These are phyloP conservation scores for Aspergillus uvarum DNA, from an alignment of 2,329 filamentous ascomycete species.

Conservation along the genomic window DNA sequence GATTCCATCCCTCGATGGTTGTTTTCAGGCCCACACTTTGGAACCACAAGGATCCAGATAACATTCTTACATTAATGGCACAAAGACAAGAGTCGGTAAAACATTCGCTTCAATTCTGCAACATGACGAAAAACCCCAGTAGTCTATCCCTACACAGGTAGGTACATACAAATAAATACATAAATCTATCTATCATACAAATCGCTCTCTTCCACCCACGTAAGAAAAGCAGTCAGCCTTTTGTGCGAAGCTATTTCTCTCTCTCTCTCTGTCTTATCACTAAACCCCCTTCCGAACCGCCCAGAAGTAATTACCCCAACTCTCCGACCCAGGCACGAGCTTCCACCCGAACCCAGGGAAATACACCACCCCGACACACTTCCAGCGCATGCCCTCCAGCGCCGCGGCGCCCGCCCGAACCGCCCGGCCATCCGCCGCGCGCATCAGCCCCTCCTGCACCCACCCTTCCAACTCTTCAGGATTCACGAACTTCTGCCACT, in stretches of 20 bases:
- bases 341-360: conserved; percentile 89
- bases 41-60: too few species aligned
- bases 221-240: too few species aligned
- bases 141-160: too few species aligned
- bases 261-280: too few species aligned
- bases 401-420: conserved; percentile 25
- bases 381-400: conserved; percentile 54
- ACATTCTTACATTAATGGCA: too few species aligned
- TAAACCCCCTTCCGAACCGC: conserved; percentile 63
- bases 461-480: conserved; percentile 62
- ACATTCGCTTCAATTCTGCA: too few species aligned
- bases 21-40: too few species aligned
- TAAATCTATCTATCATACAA: conserved; percentile 1
- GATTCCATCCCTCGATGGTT: too few species aligned
- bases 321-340: conserved; percentile 76
- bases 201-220: not conserved
- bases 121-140: too few species aligned
- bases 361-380: conserved; percentile 80
- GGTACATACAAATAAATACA: not conserved
- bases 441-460: conserved; percentile 45
- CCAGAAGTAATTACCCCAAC: conserved; percentile 94
- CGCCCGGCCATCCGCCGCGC: conserved; percentile 47
- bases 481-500: conserved; percentile 96
- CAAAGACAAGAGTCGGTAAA: too few species aligned
- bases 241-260: too few species aligned